A percentile compares a stretch with the other conserved stretches of the same genome.
phyloP scores from a whole-genome alignment of 176 grass and related monocot genomes.

The Hordeum marinum region DNA sequence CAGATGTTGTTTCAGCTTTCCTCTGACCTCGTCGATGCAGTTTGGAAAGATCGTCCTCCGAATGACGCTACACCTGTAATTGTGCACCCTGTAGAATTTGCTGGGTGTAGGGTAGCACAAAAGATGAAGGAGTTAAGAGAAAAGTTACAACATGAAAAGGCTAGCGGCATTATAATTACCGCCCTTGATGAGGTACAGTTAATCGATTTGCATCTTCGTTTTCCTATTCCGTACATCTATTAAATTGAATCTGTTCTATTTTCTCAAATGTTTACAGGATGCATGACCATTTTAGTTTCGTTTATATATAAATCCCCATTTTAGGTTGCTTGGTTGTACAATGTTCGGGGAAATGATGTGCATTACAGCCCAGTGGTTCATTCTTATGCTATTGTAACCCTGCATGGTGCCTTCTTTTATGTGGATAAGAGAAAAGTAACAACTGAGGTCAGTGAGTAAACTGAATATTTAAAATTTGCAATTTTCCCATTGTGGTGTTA shows the following conservation, averaged over 20 bases:
- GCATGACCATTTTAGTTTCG: conserved; percentile 10
- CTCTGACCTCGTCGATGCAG: conserved; percentile 74
- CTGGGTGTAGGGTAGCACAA: conserved; percentile 56
- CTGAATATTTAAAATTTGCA: not conserved
- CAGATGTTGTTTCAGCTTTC: conserved; percentile 79
- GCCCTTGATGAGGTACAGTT: conserved; percentile 83
- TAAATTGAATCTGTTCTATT: conserved; percentile 17
- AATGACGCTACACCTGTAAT: conserved; percentile 47
- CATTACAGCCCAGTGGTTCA: conserved; percentile 89
- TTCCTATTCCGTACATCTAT: not conserved
- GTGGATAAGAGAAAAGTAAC: conserved; percentile 89
- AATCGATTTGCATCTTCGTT: conserved; percentile 8
- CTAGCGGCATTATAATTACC: conserved; percentile 59
- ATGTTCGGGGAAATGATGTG: conserved; percentile 89
- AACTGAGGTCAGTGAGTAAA: conserved; percentile 53
- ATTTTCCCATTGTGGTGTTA: not conserved
- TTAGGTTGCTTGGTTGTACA: conserved; percentile 97
- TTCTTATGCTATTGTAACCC: conserved; percentile 90
- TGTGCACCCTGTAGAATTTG: conserved; percentile 76
- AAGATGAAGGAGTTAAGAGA: conserved; percentile 78
- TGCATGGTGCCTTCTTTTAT: conserved; percentile 81
- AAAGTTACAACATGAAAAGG: conserved; percentile 56
- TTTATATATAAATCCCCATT: conserved; percentile 8
- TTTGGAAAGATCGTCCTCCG: conserved; percentile 79
- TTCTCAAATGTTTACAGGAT: not conserved